Conservation (phyloP, 2,329 filamentous ascomycete species). For the Nigrograna mackinnonii region DNA sequence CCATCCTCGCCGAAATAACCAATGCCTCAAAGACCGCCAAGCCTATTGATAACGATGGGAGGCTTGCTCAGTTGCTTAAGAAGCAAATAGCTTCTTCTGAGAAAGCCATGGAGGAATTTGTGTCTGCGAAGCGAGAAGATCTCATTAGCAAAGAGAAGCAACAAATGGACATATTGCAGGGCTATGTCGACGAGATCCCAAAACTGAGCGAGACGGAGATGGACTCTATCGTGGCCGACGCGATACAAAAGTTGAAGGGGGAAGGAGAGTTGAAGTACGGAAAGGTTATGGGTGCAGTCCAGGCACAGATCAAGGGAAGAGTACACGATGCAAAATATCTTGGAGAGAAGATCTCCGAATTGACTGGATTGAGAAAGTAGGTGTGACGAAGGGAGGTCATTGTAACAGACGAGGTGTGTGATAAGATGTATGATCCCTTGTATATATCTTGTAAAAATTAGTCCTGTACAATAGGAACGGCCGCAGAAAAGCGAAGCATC, state of each 20-base stretch:
- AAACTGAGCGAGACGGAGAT: conserved; percentile 64
- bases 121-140: conserved; percentile 66
- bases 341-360: conserved; percentile 61
- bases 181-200: conserved; percentile 65
- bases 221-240: conserved; percentile 53
- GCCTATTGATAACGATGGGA: conserved; percentile 72
- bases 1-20: conserved; percentile 69
- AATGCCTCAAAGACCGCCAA: conserved; percentile 74
- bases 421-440: background rate
- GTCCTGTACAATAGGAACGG: too few species aligned
- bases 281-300: conserved; percentile 63
- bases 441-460: too few species aligned
- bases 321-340: conserved; percentile 66
- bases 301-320: conserved; percentile 63
- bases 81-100: conserved; percentile 63
- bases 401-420: background rate
- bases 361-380: conserved; percentile 1
- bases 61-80: conserved; percentile 69
- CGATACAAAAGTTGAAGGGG: conserved; percentile 55
- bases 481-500: too few species aligned
- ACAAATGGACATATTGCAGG: conserved; percentile 67
- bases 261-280: conserved; percentile 56
- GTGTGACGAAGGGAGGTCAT: background rate
- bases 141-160: conserved; percentile 70
- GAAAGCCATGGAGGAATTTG: conserved; percentile 67